Evolutionary conservation across 371 early-diverging fungal genomes (phyloP).

Genomic region (Rhizopus stolonifer): DNA sequence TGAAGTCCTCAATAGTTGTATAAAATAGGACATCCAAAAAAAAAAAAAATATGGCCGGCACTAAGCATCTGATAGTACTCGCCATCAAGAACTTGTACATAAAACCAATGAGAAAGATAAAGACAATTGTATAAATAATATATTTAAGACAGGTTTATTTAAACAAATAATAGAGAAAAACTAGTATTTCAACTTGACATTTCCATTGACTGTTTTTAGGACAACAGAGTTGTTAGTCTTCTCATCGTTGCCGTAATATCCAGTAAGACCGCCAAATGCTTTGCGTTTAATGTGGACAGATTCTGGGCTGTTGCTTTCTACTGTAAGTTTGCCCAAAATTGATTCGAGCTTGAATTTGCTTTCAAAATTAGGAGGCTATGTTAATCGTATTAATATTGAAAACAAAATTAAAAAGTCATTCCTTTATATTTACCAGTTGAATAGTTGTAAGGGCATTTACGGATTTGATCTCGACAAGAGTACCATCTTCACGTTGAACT

Average conservation of each 20-base stretch:
- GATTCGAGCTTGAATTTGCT: constrained; percentile 5
- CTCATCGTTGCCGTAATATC: constrained; percentile 11
- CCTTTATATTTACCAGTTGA: constrained; percentile 1
- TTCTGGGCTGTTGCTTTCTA: constrained; percentile 7
- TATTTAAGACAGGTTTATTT: no score
- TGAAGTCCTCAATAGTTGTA: no score
- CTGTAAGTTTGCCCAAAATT: background rate
- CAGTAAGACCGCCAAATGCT: background rate
- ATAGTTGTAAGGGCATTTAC: constrained; percentile 7
- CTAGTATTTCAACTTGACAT: background rate
- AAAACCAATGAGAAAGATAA: no score
- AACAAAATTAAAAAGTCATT: no score
- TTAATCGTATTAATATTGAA: background rate
- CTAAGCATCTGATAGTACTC: no score
- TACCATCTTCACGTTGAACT: background rate
- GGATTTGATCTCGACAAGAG: background rate
- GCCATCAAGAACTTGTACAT: no score
- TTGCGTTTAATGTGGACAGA: background rate
- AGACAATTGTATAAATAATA: no score
- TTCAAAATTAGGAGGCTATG: constrained; percentile 6
- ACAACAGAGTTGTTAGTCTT: constrained; percentile 2
- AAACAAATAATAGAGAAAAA: no score
- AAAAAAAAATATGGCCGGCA: no score
- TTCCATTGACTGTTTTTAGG: constrained; percentile 1
- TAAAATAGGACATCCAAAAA: no score